phyloP scores from a whole-genome alignment of 2,329 filamentous ascomycete genomes.

The Epichloe uncinata region DNA sequence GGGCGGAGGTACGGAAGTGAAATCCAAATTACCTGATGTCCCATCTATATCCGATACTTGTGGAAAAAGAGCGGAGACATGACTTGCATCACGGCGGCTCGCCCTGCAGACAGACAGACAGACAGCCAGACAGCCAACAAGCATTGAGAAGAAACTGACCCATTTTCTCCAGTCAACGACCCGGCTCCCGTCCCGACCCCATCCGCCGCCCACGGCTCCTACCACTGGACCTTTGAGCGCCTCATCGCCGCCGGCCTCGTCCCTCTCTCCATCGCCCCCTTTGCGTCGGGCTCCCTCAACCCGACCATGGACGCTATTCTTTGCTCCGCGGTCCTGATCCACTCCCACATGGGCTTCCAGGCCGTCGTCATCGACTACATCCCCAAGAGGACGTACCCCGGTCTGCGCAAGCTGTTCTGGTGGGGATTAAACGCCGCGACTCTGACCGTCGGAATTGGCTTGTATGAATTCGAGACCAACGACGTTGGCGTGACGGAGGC shows the following conservation, averaged over 20 bases:
- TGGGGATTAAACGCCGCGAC: constrained; percentile 75
- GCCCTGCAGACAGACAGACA: neutral
- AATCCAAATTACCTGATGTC: neutral
- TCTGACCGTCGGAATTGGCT: constrained; percentile 66
- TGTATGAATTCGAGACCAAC: constrained; percentile 99
- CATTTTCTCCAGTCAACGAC: constrained; percentile 59
- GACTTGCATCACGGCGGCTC: too few species aligned
- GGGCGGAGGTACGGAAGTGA: constrained; percentile 51
- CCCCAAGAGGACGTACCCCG: constrained; percentile 56
- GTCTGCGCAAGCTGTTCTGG: constrained; percentile 49
- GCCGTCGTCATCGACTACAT: constrained; percentile 86
- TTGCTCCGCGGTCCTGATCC: constrained; percentile 69
- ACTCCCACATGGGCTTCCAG: constrained; percentile 95
- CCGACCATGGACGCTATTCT: constrained; percentile 77
- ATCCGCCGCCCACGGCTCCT: constrained; percentile 74
- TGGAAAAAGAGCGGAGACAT: too few species aligned
- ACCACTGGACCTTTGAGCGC: constrained; percentile 98
- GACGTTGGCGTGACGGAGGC: constrained; percentile 90
- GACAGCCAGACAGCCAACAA: too few species aligned
- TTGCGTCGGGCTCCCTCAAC: constrained; percentile 84
- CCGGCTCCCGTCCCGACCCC: constrained; percentile 60
- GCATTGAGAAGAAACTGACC: constrained; percentile 2
- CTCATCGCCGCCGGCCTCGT: constrained; percentile 67
- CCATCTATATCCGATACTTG: neutral
- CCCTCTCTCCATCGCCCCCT: constrained; percentile 79